phyloP scores from a whole-genome alignment of 305 asterid species.

The Lippia alba region DNA sequence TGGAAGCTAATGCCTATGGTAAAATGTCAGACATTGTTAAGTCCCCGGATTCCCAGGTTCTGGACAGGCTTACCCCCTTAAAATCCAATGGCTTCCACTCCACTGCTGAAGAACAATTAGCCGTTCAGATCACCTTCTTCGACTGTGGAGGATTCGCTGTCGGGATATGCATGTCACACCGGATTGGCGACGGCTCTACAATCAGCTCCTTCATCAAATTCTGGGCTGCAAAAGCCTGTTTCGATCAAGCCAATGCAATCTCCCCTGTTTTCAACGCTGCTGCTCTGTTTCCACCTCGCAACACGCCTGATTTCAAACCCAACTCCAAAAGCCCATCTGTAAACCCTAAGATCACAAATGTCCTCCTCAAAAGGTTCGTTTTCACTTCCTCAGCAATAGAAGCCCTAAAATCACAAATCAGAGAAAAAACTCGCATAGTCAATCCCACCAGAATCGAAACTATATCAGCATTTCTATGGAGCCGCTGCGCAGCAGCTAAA shows the following conservation, averaged over 20 bases:
- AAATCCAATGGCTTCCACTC: conserved; percentile 30
- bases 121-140: conserved; percentile 42
- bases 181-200: conserved; percentile 41
- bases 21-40: conserved; percentile 34
- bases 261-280: conserved; percentile 42
- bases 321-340: conserved; percentile 28
- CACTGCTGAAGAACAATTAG: conserved; percentile 36
- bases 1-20: conserved; percentile 38
- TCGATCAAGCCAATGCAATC: background rate
- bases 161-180: conserved; percentile 51
- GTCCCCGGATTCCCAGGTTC: conserved; percentile 21
- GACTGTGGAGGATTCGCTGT: conserved; percentile 51
- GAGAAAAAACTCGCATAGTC: background rate
- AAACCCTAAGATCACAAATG: conserved; percentile 24
- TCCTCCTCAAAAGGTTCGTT: conserved; percentile 36
- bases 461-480: conserved; percentile 49
- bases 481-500: conserved; percentile 39
- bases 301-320: conserved; percentile 37
- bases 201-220: conserved; percentile 43
- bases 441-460: conserved; percentile 47
- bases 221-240: conserved; percentile 42
- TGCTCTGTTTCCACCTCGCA: conserved; percentile 41
- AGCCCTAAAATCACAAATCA: conserved; percentile 25
- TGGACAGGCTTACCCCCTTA: conserved; percentile 44
- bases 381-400: conserved; percentile 39